Percentiles rank a stretch among this genome's conserved stretches.
phyloP scores from a whole-genome alignment of 2,329 filamentous ascomycete species.

The Myriangium duriaei region DNA sequence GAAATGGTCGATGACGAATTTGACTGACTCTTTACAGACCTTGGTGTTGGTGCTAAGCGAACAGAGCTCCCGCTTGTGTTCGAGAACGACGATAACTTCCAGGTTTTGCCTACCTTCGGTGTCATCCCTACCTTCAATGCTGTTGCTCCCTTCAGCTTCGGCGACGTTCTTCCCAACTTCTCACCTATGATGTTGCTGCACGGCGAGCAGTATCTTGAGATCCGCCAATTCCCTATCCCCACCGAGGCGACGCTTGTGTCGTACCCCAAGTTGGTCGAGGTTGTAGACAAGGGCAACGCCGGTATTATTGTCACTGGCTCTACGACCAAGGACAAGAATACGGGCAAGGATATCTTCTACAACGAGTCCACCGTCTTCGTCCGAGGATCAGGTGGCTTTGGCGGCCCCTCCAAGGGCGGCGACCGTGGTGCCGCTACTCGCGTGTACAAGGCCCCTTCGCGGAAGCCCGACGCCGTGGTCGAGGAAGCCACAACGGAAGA shows the following conservation, averaged over 20 bases:
- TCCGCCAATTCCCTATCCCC: conserved; percentile 82
- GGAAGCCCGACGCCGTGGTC: conserved; percentile 66
- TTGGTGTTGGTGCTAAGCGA: conserved; percentile 84
- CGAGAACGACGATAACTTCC: conserved; percentile 84
- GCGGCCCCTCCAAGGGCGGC: conserved; percentile 61
- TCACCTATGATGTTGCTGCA: conserved; percentile 97
- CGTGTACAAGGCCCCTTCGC: conserved; percentile 63
- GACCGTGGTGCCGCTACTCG: conserved; percentile 73
- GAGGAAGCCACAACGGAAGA: conserved; percentile 81
- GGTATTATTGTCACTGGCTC: conserved; percentile 70
- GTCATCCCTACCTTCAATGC: conserved; percentile 91
- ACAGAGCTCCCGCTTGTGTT: conserved; percentile 79
- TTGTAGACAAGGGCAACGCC: conserved; percentile 88
- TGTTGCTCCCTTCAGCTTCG: conserved; percentile 63
- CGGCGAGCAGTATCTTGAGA: conserved; percentile 95
- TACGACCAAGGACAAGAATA: conserved; percentile 72
- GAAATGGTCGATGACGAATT: neutral
- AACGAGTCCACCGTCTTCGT: conserved; percentile 93
- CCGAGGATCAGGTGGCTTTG: conserved; percentile 81
- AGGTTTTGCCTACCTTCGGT: conserved; percentile 86
- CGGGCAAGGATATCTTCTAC: conserved; percentile 87
- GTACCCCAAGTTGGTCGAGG: conserved; percentile 73
- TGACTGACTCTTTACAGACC: conserved; percentile 36
- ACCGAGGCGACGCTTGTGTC: conserved; percentile 67
- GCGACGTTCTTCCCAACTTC: conserved; percentile 87